These are phyloP conservation scores for Hymenoscyphus linearis DNA, from an alignment of 2,329 filamentous ascomycete species.

Conservation along the genomic window DNA sequence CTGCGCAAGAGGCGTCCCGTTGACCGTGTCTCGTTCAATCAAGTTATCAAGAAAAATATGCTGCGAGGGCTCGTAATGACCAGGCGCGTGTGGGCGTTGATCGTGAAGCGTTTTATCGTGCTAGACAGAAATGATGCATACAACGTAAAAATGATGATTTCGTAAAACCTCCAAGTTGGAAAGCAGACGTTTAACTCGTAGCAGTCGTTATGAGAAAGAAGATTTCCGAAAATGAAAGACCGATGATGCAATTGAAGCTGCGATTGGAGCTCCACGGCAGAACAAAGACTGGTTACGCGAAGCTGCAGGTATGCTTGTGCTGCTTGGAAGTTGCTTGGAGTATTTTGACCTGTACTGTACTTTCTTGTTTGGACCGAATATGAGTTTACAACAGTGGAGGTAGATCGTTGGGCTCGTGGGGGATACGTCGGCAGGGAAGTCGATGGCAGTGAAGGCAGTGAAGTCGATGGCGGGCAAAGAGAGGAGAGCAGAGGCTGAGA, in stretches of 20 bases:
- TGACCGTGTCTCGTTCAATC: neutral
- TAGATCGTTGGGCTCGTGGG: constrained; percentile 27
- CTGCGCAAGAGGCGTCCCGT: neutral
- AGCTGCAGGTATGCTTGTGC: constrained; percentile 35
- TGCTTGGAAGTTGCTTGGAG: constrained; percentile 30
- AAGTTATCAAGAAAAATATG: neutral
- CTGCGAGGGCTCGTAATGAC: neutral
- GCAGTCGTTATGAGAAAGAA: constrained; percentile 36
- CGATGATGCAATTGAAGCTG: constrained; percentile 32
- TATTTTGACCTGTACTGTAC: constrained; percentile 26
- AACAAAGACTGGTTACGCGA: constrained; percentile 29
- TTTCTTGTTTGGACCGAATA: constrained; percentile 23
- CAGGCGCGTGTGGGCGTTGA: neutral
- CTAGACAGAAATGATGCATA: constrained; percentile 25
- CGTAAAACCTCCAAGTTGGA: constrained; percentile 28
- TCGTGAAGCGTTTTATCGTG: constrained; percentile 20
- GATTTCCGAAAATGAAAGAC: constrained; percentile 27
- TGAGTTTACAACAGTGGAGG: constrained; percentile 25
- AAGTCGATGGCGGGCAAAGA: neutral
- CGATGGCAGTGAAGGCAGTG: constrained; percentile 3
- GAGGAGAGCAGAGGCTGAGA: constrained; percentile 5
- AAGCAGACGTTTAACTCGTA: constrained; percentile 38
- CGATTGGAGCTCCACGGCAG: constrained; percentile 32
- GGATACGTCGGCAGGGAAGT: constrained; percentile 11
- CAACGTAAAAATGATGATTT: constrained; percentile 25